phyloP scores from a whole-genome alignment of 1,284 basidiomycete species.

The Apiotrichum montevideense region DNA sequence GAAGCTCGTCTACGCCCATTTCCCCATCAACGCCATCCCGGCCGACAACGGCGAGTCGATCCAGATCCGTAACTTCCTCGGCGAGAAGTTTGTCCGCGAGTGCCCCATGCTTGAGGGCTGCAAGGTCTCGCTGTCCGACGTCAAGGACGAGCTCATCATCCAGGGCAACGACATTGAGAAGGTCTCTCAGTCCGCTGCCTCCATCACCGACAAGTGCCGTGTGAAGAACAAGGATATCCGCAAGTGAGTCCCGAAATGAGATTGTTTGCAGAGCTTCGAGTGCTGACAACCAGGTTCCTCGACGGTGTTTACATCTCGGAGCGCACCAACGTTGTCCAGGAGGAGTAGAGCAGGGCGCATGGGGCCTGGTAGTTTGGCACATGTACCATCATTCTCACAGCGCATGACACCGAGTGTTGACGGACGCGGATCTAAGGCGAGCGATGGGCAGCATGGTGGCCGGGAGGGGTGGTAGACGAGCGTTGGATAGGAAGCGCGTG shows the following conservation, averaged over 20 bases:
- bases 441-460: neutral
- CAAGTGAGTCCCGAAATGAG: slow-evolving; percentile 51
- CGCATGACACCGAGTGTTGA: slow-evolving; percentile 1
- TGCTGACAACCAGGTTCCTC: slow-evolving; percentile 14
- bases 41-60: slow-evolving; percentile 68
- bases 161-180: slow-evolving; percentile 92
- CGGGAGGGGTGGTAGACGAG: too few species aligned
- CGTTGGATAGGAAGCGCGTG: too few species aligned
- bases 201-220: slow-evolving; percentile 87
- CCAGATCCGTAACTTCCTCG: slow-evolving; percentile 94
- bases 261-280: neutral
- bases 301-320: slow-evolving; percentile 61
- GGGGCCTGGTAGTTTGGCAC: slow-evolving; percentile 16
- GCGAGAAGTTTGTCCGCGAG: slow-evolving; percentile 76
- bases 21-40: slow-evolving; percentile 99
- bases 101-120: slow-evolving; percentile 90
- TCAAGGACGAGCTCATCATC: slow-evolving; percentile 91
- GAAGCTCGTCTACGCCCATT: slow-evolving; percentile 98
- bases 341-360: slow-evolving; percentile 23
- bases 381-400: slow-evolving; percentile 22
- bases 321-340: slow-evolving; percentile 34
- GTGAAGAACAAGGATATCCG: slow-evolving; percentile 98
- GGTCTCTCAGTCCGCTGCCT: slow-evolving; percentile 93
- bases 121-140: slow-evolving; percentile 79
- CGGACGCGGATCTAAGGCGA: neutral